Percentiles rank a stretch among this genome's conserved stretches.
These are phyloP conservation scores for Zasmidium citrigriseum DNA, from an alignment of 2,329 filamentous ascomycete genomes.

Conservation along the genomic window DNA sequence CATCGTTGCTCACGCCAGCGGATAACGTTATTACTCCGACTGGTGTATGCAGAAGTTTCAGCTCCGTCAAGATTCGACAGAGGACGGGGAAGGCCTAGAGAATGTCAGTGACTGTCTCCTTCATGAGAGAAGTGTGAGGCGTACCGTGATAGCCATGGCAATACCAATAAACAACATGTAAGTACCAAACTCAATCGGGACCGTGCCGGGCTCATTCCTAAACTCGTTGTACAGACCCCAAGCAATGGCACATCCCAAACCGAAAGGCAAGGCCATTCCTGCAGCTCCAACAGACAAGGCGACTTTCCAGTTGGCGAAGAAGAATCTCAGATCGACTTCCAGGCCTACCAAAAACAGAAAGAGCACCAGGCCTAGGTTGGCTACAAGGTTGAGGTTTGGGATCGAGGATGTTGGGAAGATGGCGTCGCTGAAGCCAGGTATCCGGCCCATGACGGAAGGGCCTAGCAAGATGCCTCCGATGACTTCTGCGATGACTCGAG, in stretches of 20 bases:
- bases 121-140: conserved; percentile 17
- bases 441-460: conserved; percentile 83
- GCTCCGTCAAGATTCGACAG: conserved; percentile 87
- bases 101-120: conserved; percentile 5
- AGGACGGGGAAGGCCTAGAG: conserved; percentile 76
- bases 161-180: conserved; percentile 85
- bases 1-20: conserved; percentile 90
- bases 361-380: conserved; percentile 79
- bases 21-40: conserved; percentile 88
- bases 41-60: conserved; percentile 79
- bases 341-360: conserved; percentile 87
- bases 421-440: conserved; percentile 72
- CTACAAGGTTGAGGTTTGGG: conserved; percentile 72
- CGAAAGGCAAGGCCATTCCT: conserved; percentile 82
- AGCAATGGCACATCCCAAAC: conserved; percentile 75
- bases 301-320: conserved; percentile 77
- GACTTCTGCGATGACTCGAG: conserved; percentile 81
- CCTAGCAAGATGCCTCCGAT: conserved; percentile 83
- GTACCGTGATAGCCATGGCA: conserved; percentile 84
- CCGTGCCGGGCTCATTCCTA: conserved; percentile 54
- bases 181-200: conserved; percentile 61
- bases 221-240: conserved; percentile 81
- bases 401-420: conserved; percentile 79
- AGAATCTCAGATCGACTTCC: conserved; percentile 78
- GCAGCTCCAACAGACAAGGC: conserved; percentile 75